Evolutionary conservation across 441 rosid species (phyloP), one percentile per base, ranked within the genome.

Genomic region (Syzygium malaccense): DNA sequence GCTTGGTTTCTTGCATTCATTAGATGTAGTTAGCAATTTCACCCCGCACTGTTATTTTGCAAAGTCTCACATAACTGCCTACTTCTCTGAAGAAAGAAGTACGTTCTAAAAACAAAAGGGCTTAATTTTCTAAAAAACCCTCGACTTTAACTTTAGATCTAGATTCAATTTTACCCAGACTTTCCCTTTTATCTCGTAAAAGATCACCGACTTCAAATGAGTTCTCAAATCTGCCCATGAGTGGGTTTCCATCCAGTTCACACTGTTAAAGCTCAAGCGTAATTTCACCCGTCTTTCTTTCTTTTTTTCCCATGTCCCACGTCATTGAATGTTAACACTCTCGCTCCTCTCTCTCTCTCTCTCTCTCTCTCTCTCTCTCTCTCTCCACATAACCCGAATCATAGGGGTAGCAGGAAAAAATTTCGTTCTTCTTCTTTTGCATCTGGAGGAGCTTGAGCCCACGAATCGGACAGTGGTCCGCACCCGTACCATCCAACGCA

Each of bases 261-360:
- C 53, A 0, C 14, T 12, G 53, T 49, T 49, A 49, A 49, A 49
- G 14, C 4, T 49, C 13, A 12, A 49, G 53, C 14, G 53, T 11
- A 12, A 49, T 49, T 45, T 7, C 19, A 54, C 54, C 54, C 54
- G 5, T 53, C 54, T 3, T 53, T 14, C 15, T 53, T 51, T 53
- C 9, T 53, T 53, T 53, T 51, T 51, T 51, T 13, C 54, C 54
- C 54, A 14, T 14, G 54, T 4, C 14, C 54, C 54, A 53, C 54
- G 15, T 53, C 54, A 14, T 53, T 14, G 17, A 53, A 53, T 53
- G 54, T 53, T 45, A 45, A 1, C 1, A 45, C 58, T 53, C 98
- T 97, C 58, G 98, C 96, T 56, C 60, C 64, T 55, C 58, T 58
- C 30, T 10, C 5, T n/a, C n/a, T n/a, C n/a, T n/a, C n/a, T n/a